phyloP scores from a whole-genome alignment of 805 yeast genomes.

The Monosporozyma aquatica region DNA sequence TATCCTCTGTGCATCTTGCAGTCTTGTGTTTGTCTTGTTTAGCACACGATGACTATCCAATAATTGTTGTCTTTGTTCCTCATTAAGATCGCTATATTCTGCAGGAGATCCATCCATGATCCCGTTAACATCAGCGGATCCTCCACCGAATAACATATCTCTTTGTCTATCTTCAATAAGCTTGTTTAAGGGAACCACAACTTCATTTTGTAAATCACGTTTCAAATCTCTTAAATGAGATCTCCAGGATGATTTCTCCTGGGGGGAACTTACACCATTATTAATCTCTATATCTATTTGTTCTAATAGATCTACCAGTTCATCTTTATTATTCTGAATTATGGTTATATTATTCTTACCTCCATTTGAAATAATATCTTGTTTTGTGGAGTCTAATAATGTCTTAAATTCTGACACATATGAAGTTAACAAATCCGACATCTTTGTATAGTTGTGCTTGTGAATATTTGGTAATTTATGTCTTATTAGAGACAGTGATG shows the following conservation, averaged over 20 bases:
- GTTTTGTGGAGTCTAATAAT: conserved; percentile 23
- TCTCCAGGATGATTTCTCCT: conserved; percentile 54
- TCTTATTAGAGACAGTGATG: too few relatives aligned
- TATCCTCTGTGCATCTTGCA: conserved; percentile 78
- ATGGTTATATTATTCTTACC: too few relatives aligned
- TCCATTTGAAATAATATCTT: too few relatives aligned
- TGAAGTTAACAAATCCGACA: conserved; percentile 16
- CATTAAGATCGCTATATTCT: conserved; percentile 28
- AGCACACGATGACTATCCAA: conserved; percentile 69
- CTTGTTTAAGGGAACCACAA: conserved; percentile 38
- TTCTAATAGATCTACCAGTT: conserved; percentile 54
- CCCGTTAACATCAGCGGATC: conserved; percentile 5
- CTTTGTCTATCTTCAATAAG: conserved; percentile 66
- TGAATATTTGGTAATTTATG: too few relatives aligned
- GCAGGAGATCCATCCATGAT: too few relatives aligned
- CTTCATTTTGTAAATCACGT: conserved; percentile 41
- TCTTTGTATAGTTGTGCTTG: not conserved
- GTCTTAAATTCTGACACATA: conserved; percentile 34
- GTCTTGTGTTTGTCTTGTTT: conserved; percentile 73
- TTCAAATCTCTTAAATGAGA: conserved; percentile 67
- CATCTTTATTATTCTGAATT: conserved; percentile 27
- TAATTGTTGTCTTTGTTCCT: conserved; percentile 71
- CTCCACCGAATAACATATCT: conserved; percentile 58
- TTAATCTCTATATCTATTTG: conserved; percentile 86
- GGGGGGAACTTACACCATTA: conserved; percentile 39